Base-by-base conservation (phyloP, 129 eudicot genomes). In the Rutidosis leptorrhynchoides region DNA sequence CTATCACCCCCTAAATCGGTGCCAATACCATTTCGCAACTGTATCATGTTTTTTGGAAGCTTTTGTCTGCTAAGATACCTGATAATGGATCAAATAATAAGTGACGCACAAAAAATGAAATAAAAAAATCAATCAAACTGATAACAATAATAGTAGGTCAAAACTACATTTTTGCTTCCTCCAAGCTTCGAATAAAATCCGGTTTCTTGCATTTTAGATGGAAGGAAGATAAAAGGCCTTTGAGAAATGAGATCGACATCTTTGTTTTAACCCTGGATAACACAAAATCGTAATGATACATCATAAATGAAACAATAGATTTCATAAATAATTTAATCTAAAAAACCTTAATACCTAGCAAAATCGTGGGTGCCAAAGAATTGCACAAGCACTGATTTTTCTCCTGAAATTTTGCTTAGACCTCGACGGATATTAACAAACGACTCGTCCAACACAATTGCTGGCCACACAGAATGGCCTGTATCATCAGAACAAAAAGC, bases 341-440 rank as follows among this genome's bases (percentile, higher is more conserved):
- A 22, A 46, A 16, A 21, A 22, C 35, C 43, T 28, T 23, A 62
- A 72, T 43, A 90, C 97, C 97, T 90, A 37, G 97, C 97, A 82
- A 94, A 94, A 81, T 94, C 99, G 79, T 94, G 90, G 74, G 97
- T 86, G 59, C 99, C 99, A 77, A 94, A 94, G 74, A 94, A 94
- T 25, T 94, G 99, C 26, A 94, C 97, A 49, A 85, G 84, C 58
- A 84, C 92, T 23, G 95, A 89, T 69, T 87, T 86, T 62, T 90
- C 95, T 74, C 90, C 97, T 26, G 88, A 77, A 67, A 63, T 37
- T 71, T 84, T 89, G 57, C 62, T 80, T 37, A 94, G 69, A 54
- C 98, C 98, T 74, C 79, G 90, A 42, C 83, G 83, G 69, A 81
- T 78, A 74, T 74, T 83, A 61, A 78, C 80, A 74, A 65, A 79